A percentile compares a stretch with the other conserved stretches of the same genome.
These are phyloP conservation scores for Boletus smithii DNA, from an alignment of 1,284 basidiomycete species.

Conservation along the genomic window DNA sequence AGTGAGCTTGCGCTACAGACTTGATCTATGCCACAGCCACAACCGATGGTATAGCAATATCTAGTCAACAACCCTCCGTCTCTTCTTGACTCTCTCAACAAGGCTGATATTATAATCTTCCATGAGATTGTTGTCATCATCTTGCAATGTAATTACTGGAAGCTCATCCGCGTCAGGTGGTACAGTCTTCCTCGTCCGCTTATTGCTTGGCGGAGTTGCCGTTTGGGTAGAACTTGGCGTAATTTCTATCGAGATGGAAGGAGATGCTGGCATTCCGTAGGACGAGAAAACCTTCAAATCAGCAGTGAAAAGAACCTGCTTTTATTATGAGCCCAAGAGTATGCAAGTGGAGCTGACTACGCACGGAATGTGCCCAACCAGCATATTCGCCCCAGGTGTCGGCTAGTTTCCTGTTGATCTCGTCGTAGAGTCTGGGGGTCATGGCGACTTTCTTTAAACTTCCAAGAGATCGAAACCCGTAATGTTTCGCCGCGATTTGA, in stretches of 20 bases:
- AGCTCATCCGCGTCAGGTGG: slow-evolving; percentile 7
- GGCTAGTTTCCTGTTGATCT: slow-evolving; percentile 64
- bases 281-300: slow-evolving; percentile 52
- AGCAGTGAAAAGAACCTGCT: slow-evolving; percentile 56
- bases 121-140: too few species aligned
- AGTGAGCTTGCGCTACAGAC: neutral
- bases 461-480: slow-evolving; percentile 58
- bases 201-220: slow-evolving; percentile 18
- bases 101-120: slow-evolving; percentile 27
- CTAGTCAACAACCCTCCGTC: slow-evolving; percentile 23
- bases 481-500: slow-evolving; percentile 83
- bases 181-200: slow-evolving; percentile 12
- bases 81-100: slow-evolving; percentile 37
- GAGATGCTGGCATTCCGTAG: slow-evolving; percentile 38
- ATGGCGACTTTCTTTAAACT: slow-evolving; percentile 59
- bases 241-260: slow-evolving; percentile 10
- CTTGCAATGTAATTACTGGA: too few species aligned
- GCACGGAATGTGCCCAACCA: slow-evolving; percentile 90
- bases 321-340: slow-evolving; percentile 4
- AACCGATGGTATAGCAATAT: neutral
- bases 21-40: slow-evolving; percentile 21
- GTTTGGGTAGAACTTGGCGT: slow-evolving; percentile 11
- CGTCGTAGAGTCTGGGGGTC: slow-evolving; percentile 76
- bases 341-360: slow-evolving; percentile 15
- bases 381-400: slow-evolving; percentile 80